phyloP scores from a whole-genome alignment of 2,329 filamentous ascomycete genomes.

The Sporothrix inflata region DNA sequence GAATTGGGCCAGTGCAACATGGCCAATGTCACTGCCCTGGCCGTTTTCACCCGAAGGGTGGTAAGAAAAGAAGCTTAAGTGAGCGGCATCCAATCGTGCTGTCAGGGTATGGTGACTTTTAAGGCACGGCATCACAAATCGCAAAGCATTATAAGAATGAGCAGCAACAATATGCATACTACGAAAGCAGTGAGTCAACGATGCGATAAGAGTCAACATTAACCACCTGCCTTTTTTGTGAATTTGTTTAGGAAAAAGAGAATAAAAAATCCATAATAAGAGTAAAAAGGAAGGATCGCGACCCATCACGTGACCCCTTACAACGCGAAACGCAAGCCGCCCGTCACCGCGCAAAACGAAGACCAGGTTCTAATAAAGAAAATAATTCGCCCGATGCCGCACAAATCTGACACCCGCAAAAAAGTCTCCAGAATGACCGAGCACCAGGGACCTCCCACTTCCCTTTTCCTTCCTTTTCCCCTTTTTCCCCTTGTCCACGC shows the following conservation, averaged over 20 bases:
- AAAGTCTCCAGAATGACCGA: not conserved
- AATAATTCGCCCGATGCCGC: constrained; percentile 2
- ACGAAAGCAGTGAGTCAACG: not conserved
- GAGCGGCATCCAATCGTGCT: not conserved
- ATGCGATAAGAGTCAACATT: too few species aligned
- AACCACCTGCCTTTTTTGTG: too few species aligned
- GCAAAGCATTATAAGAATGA: too few species aligned
- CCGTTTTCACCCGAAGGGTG: not conserved
- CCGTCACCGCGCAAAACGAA: too few species aligned
- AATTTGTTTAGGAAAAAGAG: not conserved
- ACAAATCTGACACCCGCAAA: not conserved
- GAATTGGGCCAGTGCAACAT: not conserved
- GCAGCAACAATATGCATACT: too few species aligned
- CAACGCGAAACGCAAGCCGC: not conserved
- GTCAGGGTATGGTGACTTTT: not conserved
- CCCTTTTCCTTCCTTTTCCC: not conserved
- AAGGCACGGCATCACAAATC: not conserved
- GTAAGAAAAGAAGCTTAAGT: not conserved
- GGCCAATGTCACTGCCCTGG: not conserved
- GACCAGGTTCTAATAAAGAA: too few species aligned
- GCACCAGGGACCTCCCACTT: not conserved
- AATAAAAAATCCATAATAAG: not conserved
- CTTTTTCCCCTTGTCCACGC: not conserved
- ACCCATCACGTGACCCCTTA: not conserved
- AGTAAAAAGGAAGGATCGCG: not conserved